Base-by-base conservation (phyloP, 2,329 filamentous ascomycete species). In the Apiospora hydei region DNA sequence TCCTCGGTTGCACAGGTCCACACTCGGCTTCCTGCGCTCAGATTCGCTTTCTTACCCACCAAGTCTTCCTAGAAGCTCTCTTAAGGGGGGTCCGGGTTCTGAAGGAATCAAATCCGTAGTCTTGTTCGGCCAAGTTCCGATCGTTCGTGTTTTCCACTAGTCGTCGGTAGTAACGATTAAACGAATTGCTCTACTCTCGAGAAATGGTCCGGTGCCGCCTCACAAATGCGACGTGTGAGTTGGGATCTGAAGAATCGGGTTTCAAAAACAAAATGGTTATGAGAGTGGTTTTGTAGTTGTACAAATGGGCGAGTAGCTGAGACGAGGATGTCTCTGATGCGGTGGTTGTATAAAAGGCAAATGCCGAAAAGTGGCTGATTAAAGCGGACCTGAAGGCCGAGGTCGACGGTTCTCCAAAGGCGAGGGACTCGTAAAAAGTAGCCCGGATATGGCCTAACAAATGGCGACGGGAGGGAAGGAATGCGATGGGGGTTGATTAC, bases 241-340 rank as follows among this genome's bases (percentile, higher is more conserved):
- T 11, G 67, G 67, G 43, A 47, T 68, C 14, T 68, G 67, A 30
- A 68, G 46, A 46, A 21, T 47, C 46, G 67, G 57, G 7, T 64
- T 38, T 30, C 26, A 38, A 61, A 34, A 30, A 21, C 21, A 38
- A 41, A 24, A 11, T 21, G 34, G 43, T 47, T 44, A 44, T 68
- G 67, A 68, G 43, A 49, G 43, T 46, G 14, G 10, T 47, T 47
- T 30, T 68, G 41, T 49, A 38, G 71, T 70, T 72, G 71, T 68
- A 72, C 71, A 47, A 49, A 43, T 68, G 53, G 61, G 71, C 74
- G 74, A 77, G 74, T 75, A 67, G 75, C 75, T 70, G 73, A 73
- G 75, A 75, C 75, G n/a, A 72, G 71, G 41, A 26, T 72, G 72
- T 75, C 72, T 76, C 70, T 75, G 72, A 71, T 74, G 43, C 72